Evolutionary conservation across 1,284 basidiomycete genomes (phyloP), one percentile per base, ranked within the genome.

Genomic region (Apiotrichum sp.): DNA sequence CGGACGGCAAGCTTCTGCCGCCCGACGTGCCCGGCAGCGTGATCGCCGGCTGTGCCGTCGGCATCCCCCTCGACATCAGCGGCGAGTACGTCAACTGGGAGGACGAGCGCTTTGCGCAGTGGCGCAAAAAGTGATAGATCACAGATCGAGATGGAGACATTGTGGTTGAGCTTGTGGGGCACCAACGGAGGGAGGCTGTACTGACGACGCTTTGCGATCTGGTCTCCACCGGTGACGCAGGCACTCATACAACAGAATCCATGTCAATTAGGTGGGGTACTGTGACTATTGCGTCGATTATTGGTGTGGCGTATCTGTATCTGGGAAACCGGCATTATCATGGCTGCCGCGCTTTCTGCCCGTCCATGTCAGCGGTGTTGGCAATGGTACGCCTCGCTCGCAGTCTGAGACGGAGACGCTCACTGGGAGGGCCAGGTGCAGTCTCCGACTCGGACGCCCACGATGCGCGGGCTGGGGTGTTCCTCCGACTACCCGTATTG

Each of bases 21-120:
- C 76, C 80, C 1, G 70, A 76, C 38, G 65, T 74, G 56, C 75
- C 80, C 0, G 80, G 77, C 7, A 67, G 71, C 9, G 77, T 79
- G 2, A 72, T 82, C 34, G 80, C 80, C 5, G 77, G 77, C 0
- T 62, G 80, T 5, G 79, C 78, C 0, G 62, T 78, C 2, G 79
- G 74, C 1, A 68, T 63, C 2, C 61, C 62, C 2, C 50, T 56
- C 3, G 63, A 71, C 9, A 58, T 74, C 29, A 76, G 70, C 7
- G 81, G 81, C n/a, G 68, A 74, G 45, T 82, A 80, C 52, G 59
- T 80, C 47, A 74, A 75, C 52, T 82, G 80, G 79, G 74, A 68
- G 31, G 73, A 75, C 38, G 72, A 72, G 47, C 57, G 70, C 4
- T 61, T 74, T 29, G 38, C 49, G 11, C 36, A 47, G 50, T 63